Base-by-base conservation (phyloP, 1,284 basidiomycete species). In the Neolentinus lepideus region DNA sequence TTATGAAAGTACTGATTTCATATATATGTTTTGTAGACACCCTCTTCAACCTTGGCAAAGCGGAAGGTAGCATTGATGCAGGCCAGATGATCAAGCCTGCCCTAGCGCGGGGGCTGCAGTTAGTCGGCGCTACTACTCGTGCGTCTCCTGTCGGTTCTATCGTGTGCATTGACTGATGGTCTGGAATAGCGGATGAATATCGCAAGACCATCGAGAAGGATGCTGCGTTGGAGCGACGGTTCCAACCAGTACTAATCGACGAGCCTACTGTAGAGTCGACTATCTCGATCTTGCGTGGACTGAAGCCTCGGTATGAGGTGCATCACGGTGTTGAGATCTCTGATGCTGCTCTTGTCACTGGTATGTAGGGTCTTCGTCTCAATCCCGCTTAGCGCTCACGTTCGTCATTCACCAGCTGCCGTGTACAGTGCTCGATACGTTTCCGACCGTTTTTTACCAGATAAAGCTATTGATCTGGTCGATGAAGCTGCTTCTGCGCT, bases 281-380 rank as follows among this genome's bases (percentile, higher is more conserved):
- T 0, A 90, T 95, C 46, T 92, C 91, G 3, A 96, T 96, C 59
- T 78, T 96, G 0, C 85, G 93, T 29, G 94, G 94, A 2, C 75
- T 96, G 47, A 94, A 94, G 67, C 71, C 85, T 0, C 77, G 85
- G 48, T 94, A 94, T 63, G 94, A 96, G 63, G 84, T 92, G 0
- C 93, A 96, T 66, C 93, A 94, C 63, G 94, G 94, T 56, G 92
- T 97, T 1, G 89, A 90, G 63, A 94, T 97, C 57, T 84, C 89
- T 2, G 94, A 97, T 64, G 78, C 80, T 2, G 92, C 94, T 0
- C 75, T 97, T 12, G 92, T 97, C 11, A 92, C 91, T 1, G 88
- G 82, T 82, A 57, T 27, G n/a, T n/a, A n/a, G n/a, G n/a, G n/a
- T n/a, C n/a, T n/a, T n/a, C n/a, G n/a, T n/a, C n/a, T n/a, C n/a